Base-by-base conservation (phyloP, 768 basidiomycete species). In the Ramaria sp. region DNA sequence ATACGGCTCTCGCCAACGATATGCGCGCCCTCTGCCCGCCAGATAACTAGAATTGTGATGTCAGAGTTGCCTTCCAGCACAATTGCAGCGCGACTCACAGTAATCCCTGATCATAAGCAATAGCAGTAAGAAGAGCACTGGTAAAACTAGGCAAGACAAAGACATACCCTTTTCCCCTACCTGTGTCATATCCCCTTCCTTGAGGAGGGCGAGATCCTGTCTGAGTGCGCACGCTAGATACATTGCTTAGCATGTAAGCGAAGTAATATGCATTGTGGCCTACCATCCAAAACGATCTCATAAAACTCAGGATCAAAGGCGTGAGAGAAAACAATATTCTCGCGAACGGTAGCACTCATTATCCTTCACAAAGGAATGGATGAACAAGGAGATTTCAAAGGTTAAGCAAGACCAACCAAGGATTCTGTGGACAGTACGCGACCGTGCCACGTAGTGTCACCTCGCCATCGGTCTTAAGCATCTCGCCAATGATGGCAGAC, bases 301-400 rank as follows among this genome's bases (percentile, higher is more conserved):
- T 94, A 95, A 60, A 90, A 95, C 0, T 73, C 74, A 57, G 87
- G 83, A 50, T 97, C 92, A 58, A 85, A 96, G 60, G 82, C 77
- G 66, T 94, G 87, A 9, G 84, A 91, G 69, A 98, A 97, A 32
- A 89, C 63, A 57, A 98, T 97, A 62, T 98, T 98, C 41, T 92
- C 88, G 36, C 85, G 78, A 48, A 97, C 78, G 1, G 88, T 83
- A 0, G 88, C 81, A 1, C 88, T 90, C 66, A 94, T 76, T 42
- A 96, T 81, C 87, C 85, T 87, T 27, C 3, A 10, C 24, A 27
- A 61, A 4, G 16, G 41, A 7, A 34, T 34, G 32, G 13, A 7
- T 16, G 16, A 16, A 9, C 16, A 8, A 12, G 47, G 30, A 13
- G 24, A 32, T 16, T 37, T 24, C 12, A 2, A n/a, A 32, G 6